Evolutionary conservation across 495 filamentous ascomycete species (phyloP).

Genomic region (Neurospora africana): DNA sequence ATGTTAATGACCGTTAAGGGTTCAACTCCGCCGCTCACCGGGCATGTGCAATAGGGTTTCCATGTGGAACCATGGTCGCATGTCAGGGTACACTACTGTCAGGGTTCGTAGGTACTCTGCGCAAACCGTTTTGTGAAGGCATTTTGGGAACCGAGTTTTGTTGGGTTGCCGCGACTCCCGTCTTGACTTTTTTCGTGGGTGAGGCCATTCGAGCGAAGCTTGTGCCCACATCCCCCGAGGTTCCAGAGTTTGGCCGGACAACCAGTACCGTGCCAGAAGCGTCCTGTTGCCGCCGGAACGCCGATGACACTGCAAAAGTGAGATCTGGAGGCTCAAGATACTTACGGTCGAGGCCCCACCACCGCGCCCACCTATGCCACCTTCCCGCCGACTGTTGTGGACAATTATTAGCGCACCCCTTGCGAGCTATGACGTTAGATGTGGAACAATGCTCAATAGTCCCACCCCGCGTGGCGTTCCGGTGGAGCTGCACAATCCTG

Average conservation of each 20-base stretch:
- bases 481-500: not conserved
- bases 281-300: not conserved
- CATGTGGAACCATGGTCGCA: not conserved
- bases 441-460: not conserved
- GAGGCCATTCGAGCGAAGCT: not conserved
- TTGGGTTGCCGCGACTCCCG: not conserved
- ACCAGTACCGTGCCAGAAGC: not conserved
- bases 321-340: constrained; percentile 9
- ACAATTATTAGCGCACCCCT: not conserved
- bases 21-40: not conserved
- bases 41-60: not conserved
- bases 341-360: not conserved
- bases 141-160: not conserved
- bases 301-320: constrained; percentile 15
- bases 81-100: not conserved
- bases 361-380: not conserved
- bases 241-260: not conserved
- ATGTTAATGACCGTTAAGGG: not conserved
- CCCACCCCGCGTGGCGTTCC: not conserved
- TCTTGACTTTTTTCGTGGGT: not conserved
- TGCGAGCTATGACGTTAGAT: constrained; percentile 8
- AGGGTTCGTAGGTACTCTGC: not conserved
- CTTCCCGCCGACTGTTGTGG: not conserved
- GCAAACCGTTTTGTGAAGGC: not conserved
- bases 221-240: not conserved